Conservation (phyloP, 225 moss, liverwort and hornwort species). For the Polytrichum commune region DNA sequence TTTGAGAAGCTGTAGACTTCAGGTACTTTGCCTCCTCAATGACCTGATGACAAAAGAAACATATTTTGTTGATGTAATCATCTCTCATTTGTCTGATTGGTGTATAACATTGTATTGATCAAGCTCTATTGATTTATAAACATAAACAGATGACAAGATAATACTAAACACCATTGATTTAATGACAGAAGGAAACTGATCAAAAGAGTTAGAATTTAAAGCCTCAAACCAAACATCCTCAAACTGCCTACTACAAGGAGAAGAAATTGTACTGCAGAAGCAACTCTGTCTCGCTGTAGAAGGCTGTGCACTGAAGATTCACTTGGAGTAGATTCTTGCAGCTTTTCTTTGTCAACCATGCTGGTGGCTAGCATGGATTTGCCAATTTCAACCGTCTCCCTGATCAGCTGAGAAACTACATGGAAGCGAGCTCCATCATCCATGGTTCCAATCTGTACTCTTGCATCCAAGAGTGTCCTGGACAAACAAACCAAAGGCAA, state of each 20-base stretch:
- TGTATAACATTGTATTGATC: too few species aligned
- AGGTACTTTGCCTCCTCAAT: slow-evolving; percentile 74
- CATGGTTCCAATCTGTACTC: slow-evolving; percentile 56
- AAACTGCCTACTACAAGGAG: neutral
- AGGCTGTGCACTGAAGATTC: slow-evolving; percentile 69
- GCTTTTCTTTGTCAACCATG: slow-evolving; percentile 55
- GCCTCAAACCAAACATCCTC: too few species aligned
- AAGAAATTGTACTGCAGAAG: slow-evolving; percentile 53
- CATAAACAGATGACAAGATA: too few species aligned
- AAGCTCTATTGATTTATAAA: too few species aligned
- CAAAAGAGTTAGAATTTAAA: too few species aligned
- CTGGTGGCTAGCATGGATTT: slow-evolving; percentile 68
- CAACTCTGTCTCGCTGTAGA: slow-evolving; percentile 66
- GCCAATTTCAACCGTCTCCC: slow-evolving; percentile 58
- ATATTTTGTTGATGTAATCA: too few species aligned
- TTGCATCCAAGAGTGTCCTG: slow-evolving; percentile 78
- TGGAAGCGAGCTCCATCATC: slow-evolving; percentile 75
- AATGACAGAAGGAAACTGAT: too few species aligned
- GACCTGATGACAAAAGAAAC: slow-evolving; percentile 34
- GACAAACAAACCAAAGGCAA: slow-evolving; percentile 3
- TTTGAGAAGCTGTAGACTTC: slow-evolving; percentile 48
- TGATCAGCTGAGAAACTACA: slow-evolving; percentile 64
- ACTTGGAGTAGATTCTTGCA: slow-evolving; percentile 31
- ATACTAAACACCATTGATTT: too few species aligned
- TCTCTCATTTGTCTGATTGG: too few species aligned